Evolutionary conservation across 352 stramenopile genomes (phyloP).

Genomic region (Globisporangium nodosum): DNA sequence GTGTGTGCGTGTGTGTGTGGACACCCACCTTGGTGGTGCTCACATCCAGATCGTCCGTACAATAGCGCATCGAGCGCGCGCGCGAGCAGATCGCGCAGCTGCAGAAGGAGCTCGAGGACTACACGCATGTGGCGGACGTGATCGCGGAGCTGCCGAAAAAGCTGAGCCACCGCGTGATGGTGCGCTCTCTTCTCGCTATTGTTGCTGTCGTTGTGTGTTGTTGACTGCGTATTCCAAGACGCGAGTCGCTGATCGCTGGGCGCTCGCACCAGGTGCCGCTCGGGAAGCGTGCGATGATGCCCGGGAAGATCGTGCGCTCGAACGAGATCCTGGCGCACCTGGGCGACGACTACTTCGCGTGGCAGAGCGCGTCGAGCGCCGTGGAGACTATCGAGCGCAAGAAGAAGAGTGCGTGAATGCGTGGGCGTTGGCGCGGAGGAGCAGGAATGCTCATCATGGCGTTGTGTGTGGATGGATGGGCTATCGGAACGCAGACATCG

Average conservation of each 20-base stretch:
- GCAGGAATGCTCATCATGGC: no score
- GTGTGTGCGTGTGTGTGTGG: not conserved
- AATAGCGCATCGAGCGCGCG: slow-evolving; percentile 48
- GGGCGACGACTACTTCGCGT: slow-evolving; percentile 78
- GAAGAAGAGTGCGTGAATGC: slow-evolving; percentile 47
- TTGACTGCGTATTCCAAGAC: no score
- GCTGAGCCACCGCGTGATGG: slow-evolving; percentile 77
- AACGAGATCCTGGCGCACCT: slow-evolving; percentile 83
- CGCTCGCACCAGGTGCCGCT: slow-evolving; percentile 39
- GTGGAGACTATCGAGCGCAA: slow-evolving; percentile 67
- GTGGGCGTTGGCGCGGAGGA: no score
- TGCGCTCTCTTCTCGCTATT: slow-evolving; percentile 12
- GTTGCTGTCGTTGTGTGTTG: no score
- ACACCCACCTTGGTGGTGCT: not conserved
- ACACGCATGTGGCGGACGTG: slow-evolving; percentile 39
- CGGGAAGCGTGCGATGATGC: slow-evolving; percentile 78
- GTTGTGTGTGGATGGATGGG: not conserved
- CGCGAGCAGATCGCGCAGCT: slow-evolving; percentile 45
- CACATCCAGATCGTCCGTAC: not conserved
- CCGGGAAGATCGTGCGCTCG: slow-evolving; percentile 75
- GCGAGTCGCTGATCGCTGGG: no score
- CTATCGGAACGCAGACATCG: slow-evolving; percentile 24
- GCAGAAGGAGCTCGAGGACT: slow-evolving; percentile 51
- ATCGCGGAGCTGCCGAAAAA: slow-evolving; percentile 72
- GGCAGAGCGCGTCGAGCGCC: slow-evolving; percentile 58